Evolutionary conservation across 805 yeast genomes (phyloP).

Genomic region (Candida sakaeoensis): DNA sequence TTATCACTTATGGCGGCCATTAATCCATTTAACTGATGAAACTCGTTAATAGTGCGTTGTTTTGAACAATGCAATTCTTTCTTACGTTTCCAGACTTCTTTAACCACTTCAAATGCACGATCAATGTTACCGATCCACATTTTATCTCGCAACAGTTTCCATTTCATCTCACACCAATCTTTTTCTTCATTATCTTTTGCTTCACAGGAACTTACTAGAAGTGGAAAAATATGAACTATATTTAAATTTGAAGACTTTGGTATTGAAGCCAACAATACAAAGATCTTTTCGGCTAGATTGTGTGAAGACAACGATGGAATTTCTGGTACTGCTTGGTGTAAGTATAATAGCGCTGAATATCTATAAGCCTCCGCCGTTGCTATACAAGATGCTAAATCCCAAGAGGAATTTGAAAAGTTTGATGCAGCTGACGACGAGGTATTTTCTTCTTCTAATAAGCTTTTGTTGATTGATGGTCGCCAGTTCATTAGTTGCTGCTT

Average conservation of each 20-base stretch:
- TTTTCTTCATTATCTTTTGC: slow-evolving; percentile 56
- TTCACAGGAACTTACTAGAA: slow-evolving; percentile 64
- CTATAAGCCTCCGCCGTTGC: slow-evolving; percentile 72
- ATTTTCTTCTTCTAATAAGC: slow-evolving; percentile 24
- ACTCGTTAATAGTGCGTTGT: slow-evolving; percentile 15
- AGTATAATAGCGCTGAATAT: slow-evolving; percentile 52
- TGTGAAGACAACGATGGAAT: slow-evolving; percentile 54
- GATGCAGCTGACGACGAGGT: slow-evolving; percentile 14
- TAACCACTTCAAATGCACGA: slow-evolving; percentile 62
- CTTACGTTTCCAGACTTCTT: slow-evolving; percentile 68
- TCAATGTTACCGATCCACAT: slow-evolving; percentile 68
- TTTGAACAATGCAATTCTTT: slow-evolving; percentile 31
- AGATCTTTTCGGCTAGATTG: slow-evolving; percentile 55
- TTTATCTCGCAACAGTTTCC: slow-evolving; percentile 50
- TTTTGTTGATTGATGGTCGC: slow-evolving; percentile 47
- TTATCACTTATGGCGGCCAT: slow-evolving; percentile 38
- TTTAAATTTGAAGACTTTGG: slow-evolving; percentile 56
- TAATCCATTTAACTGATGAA: slow-evolving; percentile 35
- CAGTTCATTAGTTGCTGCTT: slow-evolving; percentile 52
- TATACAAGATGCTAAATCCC: slow-evolving; percentile 58
- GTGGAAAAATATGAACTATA: slow-evolving; percentile 62
- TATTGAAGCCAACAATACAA: slow-evolving; percentile 58
- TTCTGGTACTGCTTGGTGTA: slow-evolving; percentile 72
- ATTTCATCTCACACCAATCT: slow-evolving; percentile 56
- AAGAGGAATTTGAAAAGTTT: slow-evolving; percentile 12